phyloP scores from a whole-genome alignment of 2,329 filamentous ascomycete species.

The Colletotrichum sp. region DNA sequence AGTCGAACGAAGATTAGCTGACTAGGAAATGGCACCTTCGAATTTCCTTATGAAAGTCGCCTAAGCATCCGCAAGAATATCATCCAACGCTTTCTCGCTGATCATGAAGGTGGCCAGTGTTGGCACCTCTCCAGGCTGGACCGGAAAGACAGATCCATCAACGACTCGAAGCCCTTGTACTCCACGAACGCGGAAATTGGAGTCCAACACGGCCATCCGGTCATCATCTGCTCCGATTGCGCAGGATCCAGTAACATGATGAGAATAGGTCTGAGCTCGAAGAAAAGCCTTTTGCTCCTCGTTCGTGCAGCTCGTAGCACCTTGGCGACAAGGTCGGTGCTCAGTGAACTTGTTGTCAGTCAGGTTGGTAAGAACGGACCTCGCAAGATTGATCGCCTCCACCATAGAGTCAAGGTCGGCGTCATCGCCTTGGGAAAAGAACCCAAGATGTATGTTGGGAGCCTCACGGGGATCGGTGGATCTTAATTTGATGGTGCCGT shows the following conservation, averaged over 20 bases:
- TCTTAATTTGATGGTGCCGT: conserved; percentile 66
- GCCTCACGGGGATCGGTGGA: conserved; percentile 67
- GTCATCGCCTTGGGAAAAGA: conserved; percentile 53
- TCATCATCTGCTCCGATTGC: conserved; percentile 61
- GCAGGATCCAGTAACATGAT: conserved; percentile 61
- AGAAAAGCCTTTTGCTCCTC: background rate
- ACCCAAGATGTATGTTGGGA: conserved; percentile 66
- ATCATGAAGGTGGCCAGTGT: conserved; percentile 61
- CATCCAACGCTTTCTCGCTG: conserved; percentile 66
- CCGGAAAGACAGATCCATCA: conserved; percentile 62
- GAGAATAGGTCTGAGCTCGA: conserved; percentile 54
- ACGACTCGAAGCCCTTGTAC: conserved; percentile 64
- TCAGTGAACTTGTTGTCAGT: background rate
- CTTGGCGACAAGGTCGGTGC: background rate
- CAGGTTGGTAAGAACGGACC: background rate
- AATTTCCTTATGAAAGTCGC: accelerated
- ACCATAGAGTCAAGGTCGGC: conserved; percentile 45
- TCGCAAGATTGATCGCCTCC: conserved; percentile 25
- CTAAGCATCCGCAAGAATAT: conserved; percentile 41
- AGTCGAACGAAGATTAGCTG: accelerated
- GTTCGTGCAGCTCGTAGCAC: background rate
- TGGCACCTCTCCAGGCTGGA: conserved; percentile 53
- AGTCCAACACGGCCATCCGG: conserved; percentile 60
- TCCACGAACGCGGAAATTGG: conserved; percentile 61
- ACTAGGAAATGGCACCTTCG: background rate